Conservation (phyloP, 2,329 filamentous ascomycete species). For the Daldinia sp. region DNA sequence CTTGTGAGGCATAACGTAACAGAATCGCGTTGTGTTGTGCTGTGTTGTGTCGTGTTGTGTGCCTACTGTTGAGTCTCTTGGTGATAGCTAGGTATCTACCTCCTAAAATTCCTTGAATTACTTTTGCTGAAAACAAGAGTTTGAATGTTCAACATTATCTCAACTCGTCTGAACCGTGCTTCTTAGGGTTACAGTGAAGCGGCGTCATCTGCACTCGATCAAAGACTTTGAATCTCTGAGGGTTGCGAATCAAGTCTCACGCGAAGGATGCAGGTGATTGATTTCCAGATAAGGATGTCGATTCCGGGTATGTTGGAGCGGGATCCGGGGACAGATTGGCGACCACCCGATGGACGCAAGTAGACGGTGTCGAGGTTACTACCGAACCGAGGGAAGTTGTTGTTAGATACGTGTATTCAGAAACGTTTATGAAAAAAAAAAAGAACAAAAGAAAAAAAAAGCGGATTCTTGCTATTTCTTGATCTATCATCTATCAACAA, state of each 20-base stretch:
- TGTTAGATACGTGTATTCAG: slow-evolving; percentile 10
- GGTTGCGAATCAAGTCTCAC: slow-evolving; percentile 25
- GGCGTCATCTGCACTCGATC: slow-evolving; percentile 26
- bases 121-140: background rate
- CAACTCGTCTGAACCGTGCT: slow-evolving; percentile 7
- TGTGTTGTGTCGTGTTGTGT: background rate
- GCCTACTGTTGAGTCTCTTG: too few relatives aligned
- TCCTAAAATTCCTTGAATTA: background rate
- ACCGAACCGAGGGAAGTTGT: slow-evolving; percentile 18
- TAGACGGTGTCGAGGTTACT: slow-evolving; percentile 16
- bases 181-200: slow-evolving; percentile 7
- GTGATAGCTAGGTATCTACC: background rate
- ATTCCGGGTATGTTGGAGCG: background rate
- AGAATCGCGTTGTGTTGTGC: background rate
- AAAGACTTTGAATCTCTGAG: background rate
- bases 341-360: background rate
- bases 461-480: background rate
- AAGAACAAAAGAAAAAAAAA: too few relatives aligned
- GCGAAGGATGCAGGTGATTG: slow-evolving; percentile 24
- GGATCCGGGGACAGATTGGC: background rate
- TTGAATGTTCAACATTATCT: background rate
- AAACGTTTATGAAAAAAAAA: too few relatives aligned
- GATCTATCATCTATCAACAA: background rate
- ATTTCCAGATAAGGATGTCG: slow-evolving; percentile 23
- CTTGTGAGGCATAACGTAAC: background rate